phyloP scores from a whole-genome alignment of 2,329 filamentous ascomycete species.

The Elsinoe ampelina region DNA sequence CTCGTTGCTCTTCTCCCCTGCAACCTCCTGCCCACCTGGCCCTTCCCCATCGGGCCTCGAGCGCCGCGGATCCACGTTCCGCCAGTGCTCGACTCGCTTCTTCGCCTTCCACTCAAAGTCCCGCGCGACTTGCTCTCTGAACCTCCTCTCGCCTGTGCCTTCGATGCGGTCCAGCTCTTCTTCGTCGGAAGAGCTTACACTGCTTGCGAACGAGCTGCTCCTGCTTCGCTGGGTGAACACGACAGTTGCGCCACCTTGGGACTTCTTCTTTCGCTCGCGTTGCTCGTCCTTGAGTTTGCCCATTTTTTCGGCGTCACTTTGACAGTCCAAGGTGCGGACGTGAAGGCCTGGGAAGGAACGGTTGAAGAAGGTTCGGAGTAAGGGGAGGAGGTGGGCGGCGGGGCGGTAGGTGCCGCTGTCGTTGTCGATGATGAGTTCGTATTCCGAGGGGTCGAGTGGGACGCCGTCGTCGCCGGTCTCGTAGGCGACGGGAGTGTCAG shows the following conservation, averaged over 20 bases:
- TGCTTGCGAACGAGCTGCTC: conserved; percentile 31
- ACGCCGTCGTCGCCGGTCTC: conserved; percentile 33
- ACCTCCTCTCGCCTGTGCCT: not conserved
- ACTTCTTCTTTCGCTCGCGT: conserved; percentile 60
- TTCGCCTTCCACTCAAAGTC: conserved; percentile 13
- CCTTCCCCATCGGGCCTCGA: not conserved
- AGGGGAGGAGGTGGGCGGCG: conserved; percentile 63
- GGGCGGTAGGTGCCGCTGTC: conserved; percentile 90
- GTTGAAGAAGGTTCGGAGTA: conserved; percentile 61
- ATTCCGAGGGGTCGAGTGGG: conserved; percentile 49
- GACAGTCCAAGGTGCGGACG: conserved; percentile 64
- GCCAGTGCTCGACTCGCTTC: conserved; percentile 7
- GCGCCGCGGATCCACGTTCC: conserved; percentile 4
- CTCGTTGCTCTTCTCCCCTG: not conserved
- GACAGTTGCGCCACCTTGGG: conserved; percentile 37
- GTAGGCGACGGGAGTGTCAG: conserved; percentile 47
- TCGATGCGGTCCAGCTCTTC: conserved; percentile 42
- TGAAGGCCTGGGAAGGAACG: conserved; percentile 68
- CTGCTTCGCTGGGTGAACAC: conserved; percentile 25
- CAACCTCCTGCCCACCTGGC: not conserved
- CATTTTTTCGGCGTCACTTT: conserved; percentile 61
- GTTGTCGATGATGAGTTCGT: conserved; percentile 89
- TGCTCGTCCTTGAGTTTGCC: conserved; percentile 67
- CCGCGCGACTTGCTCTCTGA: conserved; percentile 13
- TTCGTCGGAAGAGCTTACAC: conserved; percentile 48